These are phyloP conservation scores for Penicillium diatomitis DNA, from an alignment of 495 filamentous ascomycete species.

Conservation along the genomic window DNA sequence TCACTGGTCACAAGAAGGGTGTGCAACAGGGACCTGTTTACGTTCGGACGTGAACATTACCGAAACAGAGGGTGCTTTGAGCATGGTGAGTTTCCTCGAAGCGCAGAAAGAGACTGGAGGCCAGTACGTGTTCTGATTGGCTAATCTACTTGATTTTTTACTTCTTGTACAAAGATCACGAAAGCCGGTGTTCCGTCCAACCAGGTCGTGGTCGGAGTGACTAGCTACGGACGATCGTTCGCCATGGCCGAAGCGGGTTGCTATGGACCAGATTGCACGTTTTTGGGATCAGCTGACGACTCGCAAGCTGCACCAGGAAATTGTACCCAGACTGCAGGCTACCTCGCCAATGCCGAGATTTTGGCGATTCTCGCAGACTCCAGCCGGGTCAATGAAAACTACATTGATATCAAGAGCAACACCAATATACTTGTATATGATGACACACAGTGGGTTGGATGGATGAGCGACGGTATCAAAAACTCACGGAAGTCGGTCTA, in stretches of 20 bases:
- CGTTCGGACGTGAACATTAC: background rate
- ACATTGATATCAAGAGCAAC: background rate
- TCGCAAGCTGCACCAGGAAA: conserved; percentile 7
- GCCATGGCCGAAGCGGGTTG: background rate
- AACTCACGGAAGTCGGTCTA: background rate
- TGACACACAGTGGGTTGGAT: background rate
- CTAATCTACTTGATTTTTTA: too few relatives aligned
- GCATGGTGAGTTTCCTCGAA: too few relatives aligned
- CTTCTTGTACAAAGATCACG: conserved; percentile 21
- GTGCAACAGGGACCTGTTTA: conserved; percentile 4
- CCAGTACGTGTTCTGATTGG: too few relatives aligned
- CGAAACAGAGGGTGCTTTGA: conserved; percentile 33
- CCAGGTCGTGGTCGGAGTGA: conserved; percentile 20
- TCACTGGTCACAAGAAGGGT: conserved; percentile 15
- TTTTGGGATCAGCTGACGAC: background rate
- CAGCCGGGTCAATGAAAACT: background rate
- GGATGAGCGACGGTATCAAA: background rate
- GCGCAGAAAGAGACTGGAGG: too few relatives aligned
- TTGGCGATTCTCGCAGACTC: background rate
- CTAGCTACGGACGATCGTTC: background rate
- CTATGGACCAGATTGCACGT: background rate
- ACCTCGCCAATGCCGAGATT: conserved; percentile 1
- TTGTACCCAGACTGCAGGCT: background rate
- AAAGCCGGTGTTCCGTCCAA: conserved; percentile 37
- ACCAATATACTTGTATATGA: background rate